phyloP scores from a whole-genome alignment of 108 stramenopile species.

The Fistulifera pelliculosa region DNA sequence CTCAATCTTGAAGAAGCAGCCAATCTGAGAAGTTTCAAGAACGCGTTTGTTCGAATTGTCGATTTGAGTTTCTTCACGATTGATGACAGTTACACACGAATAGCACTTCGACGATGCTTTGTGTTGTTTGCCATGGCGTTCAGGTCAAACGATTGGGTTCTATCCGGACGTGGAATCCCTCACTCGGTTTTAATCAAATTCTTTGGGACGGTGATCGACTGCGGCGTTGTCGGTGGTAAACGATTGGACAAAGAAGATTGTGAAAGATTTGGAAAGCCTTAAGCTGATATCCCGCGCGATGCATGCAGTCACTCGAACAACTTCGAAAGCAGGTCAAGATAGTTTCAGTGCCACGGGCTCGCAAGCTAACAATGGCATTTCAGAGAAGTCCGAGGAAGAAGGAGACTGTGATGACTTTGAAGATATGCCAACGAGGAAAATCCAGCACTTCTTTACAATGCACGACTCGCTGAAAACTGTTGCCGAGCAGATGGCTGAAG shows the following conservation, averaged over 20 bases:
- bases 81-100: conserved; percentile 35
- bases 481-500: conserved; percentile 72
- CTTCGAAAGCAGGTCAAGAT: conserved; percentile 3
- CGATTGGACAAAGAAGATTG: too few relatives aligned
- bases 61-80: conserved; percentile 77
- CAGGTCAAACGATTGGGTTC: conserved; percentile 68
- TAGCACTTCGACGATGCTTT: conserved; percentile 63
- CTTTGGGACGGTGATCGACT: conserved; percentile 55
- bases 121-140: conserved; percentile 78
- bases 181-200: conserved; percentile 62
- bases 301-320: conserved; percentile 29
- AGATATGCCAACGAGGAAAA: conserved; percentile 19
- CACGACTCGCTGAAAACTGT: conserved; percentile 75
- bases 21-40: conserved; percentile 68
- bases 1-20: conserved; percentile 80
- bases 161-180: conserved; percentile 72
- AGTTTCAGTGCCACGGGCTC: too few relatives aligned
- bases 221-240: conserved; percentile 13
- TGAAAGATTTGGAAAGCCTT: conserved; percentile 67
- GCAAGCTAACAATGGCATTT: too few relatives aligned
- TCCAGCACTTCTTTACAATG: conserved; percentile 53
- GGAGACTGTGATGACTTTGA: conserved; percentile 43
- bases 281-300: conserved; percentile 69
- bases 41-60: conserved; percentile 66
- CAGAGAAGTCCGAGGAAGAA: conserved; percentile 10